phyloP scores from a whole-genome alignment of 2,329 filamentous ascomycete genomes.

The Hymenoscyphus fraxineus region DNA sequence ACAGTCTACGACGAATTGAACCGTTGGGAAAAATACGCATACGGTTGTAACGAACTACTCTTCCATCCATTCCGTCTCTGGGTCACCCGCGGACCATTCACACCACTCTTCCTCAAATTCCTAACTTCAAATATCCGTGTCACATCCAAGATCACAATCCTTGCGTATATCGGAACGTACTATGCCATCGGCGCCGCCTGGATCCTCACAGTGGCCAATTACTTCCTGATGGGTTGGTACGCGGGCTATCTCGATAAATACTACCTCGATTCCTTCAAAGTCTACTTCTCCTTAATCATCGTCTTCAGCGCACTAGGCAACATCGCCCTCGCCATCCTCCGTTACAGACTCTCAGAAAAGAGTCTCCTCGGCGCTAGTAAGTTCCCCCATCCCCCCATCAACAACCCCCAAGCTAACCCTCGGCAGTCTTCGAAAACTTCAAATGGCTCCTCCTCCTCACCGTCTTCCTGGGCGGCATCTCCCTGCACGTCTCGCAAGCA shows the following conservation, averaged over 20 bases:
- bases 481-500: slow-evolving; percentile 73
- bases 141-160: slow-evolving; percentile 65
- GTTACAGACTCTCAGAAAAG: slow-evolving; percentile 57
- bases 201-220: slow-evolving; percentile 63
- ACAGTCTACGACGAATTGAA: slow-evolving; percentile 70
- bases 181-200: slow-evolving; percentile 66
- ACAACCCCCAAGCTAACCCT: background rate
- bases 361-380: slow-evolving; percentile 40
- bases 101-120: slow-evolving; percentile 58
- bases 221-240: slow-evolving; percentile 68
- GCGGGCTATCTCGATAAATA: slow-evolving; percentile 62
- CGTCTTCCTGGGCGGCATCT: slow-evolving; percentile 79
- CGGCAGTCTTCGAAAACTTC: slow-evolving; percentile 53
- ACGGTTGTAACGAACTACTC: slow-evolving; percentile 66
- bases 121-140: slow-evolving; percentile 57
- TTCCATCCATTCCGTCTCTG: slow-evolving; percentile 64
- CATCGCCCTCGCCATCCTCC: slow-evolving; percentile 53
- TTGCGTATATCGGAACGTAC: slow-evolving; percentile 60
- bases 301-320: slow-evolving; percentile 55
- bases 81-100: slow-evolving; percentile 60
- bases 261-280: slow-evolving; percentile 64
- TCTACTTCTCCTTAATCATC: slow-evolving; percentile 59
- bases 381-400: slow-evolving; percentile 34
- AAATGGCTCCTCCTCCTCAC: slow-evolving; percentile 69
- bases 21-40: slow-evolving; percentile 71